Conservation (phyloP, 2,329 filamentous ascomycete genomes). For the Ophiostoma montium region DNA sequence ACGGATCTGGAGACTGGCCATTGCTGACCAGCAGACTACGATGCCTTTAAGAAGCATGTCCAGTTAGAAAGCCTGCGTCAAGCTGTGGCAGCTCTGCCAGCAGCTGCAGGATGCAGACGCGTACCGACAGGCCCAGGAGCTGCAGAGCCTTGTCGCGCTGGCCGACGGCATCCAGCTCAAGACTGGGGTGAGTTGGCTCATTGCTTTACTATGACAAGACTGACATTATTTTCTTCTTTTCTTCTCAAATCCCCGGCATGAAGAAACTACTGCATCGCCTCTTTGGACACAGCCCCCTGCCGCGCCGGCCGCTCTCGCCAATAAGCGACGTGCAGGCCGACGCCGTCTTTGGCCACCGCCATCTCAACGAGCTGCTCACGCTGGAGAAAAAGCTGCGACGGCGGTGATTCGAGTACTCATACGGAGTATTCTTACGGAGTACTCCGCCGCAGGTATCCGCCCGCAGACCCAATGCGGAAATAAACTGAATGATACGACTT, state of each 20-base stretch:
- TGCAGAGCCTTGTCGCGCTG: constrained; percentile 13
- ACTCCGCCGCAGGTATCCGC: not conserved
- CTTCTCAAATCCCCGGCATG: constrained; percentile 14
- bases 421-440: not conserved
- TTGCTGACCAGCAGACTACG: not conserved
- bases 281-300: constrained; percentile 13
- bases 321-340: constrained; percentile 12
- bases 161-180: constrained; percentile 14
- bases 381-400: constrained; percentile 1
- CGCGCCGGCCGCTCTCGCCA: constrained; percentile 13
- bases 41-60: not conserved
- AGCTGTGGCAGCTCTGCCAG: constrained; percentile 11
- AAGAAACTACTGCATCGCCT: constrained; percentile 13
- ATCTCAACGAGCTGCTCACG: constrained; percentile 6
- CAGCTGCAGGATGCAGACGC: not conserved
- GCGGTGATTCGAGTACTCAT: too few species aligned
- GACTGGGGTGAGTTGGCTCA: constrained; percentile 9
- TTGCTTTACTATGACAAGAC: not conserved
- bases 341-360: constrained; percentile 5
- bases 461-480: not conserved
- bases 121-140: constrained; percentile 10
- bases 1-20: not conserved
- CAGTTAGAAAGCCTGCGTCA: constrained; percentile 7
- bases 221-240: not conserved
- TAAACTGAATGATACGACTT: not conserved